Evolutionary conservation across 169 alveolate species (phyloP).

Genomic region (Plasmodium berghei): DNA sequence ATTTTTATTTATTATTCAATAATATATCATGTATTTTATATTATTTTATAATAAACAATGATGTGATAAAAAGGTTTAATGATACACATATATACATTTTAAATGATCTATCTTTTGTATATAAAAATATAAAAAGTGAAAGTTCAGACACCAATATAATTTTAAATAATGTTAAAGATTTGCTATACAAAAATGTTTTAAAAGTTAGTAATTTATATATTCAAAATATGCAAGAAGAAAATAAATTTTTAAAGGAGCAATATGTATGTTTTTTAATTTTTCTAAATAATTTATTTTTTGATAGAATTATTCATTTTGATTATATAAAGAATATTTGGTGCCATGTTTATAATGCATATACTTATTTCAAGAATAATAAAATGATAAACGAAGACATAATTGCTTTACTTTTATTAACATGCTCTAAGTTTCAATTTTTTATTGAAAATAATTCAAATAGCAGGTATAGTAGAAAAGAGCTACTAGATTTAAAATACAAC

Average conservation of each 20-base stretch:
- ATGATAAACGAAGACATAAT: slow-evolving; percentile 50
- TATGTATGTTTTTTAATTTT: slow-evolving; percentile 62
- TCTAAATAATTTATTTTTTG: slow-evolving; percentile 62
- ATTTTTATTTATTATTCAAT: slow-evolving; percentile 49
- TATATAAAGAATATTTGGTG: slow-evolving; percentile 39
- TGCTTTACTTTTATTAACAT: slow-evolving; percentile 56
- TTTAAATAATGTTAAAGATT: slow-evolving; percentile 15
- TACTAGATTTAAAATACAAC: slow-evolving; percentile 45
- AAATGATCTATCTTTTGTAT: slow-evolving; percentile 63
- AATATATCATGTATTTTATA: slow-evolving; percentile 68
- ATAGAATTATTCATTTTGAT: slow-evolving; percentile 55
- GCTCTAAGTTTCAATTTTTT: slow-evolving; percentile 69
- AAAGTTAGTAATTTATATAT: slow-evolving; percentile 52
- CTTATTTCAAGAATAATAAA: slow-evolving; percentile 41
- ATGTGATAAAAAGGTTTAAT: slow-evolving; percentile 23
- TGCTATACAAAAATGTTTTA: slow-evolving; percentile 45
- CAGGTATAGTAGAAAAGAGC: slow-evolving; percentile 60
- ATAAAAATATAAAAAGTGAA: slow-evolving; percentile 45
- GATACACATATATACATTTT: slow-evolving; percentile 62
- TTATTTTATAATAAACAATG: slow-evolving; percentile 56
- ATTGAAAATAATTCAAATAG: slow-evolving; percentile 49
- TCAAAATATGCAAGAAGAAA: slow-evolving; percentile 41
- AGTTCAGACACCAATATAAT: slow-evolving; percentile 15
- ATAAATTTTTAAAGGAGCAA: slow-evolving; percentile 35
- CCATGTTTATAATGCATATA: slow-evolving; percentile 60